phyloP scores from a whole-genome alignment of 2,329 filamentous ascomycete species.

The Leptographium flavum region DNA sequence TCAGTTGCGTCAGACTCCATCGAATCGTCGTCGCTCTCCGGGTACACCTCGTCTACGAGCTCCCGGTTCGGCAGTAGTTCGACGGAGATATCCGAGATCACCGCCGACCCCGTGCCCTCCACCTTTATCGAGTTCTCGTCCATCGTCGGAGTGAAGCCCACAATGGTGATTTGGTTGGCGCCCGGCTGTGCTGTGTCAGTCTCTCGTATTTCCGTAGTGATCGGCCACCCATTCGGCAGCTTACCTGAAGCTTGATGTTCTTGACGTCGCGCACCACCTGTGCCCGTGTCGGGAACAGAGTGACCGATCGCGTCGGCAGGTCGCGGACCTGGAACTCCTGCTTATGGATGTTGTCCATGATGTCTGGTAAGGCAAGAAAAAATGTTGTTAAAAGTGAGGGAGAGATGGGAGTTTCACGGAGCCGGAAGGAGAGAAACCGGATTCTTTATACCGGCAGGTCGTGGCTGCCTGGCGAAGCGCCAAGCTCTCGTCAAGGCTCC shows the following conservation, averaged over 20 bases:
- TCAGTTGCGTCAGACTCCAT: slow-evolving; percentile 16
- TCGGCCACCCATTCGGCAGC: background rate
- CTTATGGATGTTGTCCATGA: slow-evolving; percentile 25
- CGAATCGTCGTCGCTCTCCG: slow-evolving; percentile 21
- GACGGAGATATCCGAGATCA: slow-evolving; percentile 48
- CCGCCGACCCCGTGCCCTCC: slow-evolving; percentile 41
- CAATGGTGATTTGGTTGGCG: slow-evolving; percentile 39
- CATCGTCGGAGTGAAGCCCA: slow-evolving; percentile 36
- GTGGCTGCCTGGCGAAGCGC: no score
- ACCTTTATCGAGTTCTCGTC: slow-evolving; percentile 45
- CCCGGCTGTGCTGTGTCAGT: slow-evolving; percentile 26
- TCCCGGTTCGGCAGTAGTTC: slow-evolving; percentile 41
- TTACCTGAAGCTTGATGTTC: slow-evolving; percentile 32
- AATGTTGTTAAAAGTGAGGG: background rate
- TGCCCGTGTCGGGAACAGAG: slow-evolving; percentile 46
- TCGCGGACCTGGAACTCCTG: slow-evolving; percentile 41
- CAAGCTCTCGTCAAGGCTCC: no score
- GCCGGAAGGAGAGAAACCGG: background rate
- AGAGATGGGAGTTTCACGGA: no score
- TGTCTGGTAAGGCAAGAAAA: background rate
- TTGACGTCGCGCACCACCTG: slow-evolving; percentile 47
- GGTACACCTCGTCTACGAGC: slow-evolving; percentile 38
- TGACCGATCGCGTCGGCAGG: slow-evolving; percentile 45
- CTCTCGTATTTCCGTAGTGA: background rate
- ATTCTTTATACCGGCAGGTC: no score